phyloP scores from a whole-genome alignment of 495 filamentous ascomycete genomes.

The Penicillium argentinense region DNA sequence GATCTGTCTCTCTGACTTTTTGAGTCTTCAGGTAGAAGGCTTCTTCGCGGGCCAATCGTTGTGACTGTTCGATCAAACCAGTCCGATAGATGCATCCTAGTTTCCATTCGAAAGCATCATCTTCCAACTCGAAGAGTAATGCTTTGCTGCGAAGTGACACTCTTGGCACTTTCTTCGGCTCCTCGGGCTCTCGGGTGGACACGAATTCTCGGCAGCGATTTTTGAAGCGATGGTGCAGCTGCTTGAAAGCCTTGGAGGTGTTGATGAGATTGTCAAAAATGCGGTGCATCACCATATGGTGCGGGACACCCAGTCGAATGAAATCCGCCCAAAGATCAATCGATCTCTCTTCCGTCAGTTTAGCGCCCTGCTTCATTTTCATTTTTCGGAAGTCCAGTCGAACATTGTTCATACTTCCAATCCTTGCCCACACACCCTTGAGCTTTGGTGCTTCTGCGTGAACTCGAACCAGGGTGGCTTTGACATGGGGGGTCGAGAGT shows the following conservation, averaged over 20 bases:
- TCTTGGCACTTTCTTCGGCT: slow-evolving; percentile 80
- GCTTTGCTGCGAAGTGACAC: slow-evolving; percentile 78
- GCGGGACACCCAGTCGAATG: slow-evolving; percentile 86
- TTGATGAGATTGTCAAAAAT: slow-evolving; percentile 93
- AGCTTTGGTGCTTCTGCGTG: slow-evolving; percentile 86
- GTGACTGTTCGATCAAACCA: slow-evolving; percentile 83
- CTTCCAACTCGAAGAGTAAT: slow-evolving; percentile 86
- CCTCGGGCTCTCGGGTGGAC: slow-evolving; percentile 76
- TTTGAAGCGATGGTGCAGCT: slow-evolving; percentile 87
- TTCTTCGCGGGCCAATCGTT: slow-evolving; percentile 84
- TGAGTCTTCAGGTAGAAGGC: slow-evolving; percentile 85
- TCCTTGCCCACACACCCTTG: slow-evolving; percentile 76
- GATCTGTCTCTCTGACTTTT: slow-evolving; percentile 69
- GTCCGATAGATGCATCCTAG: slow-evolving; percentile 87
- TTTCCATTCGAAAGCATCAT: slow-evolving; percentile 97
- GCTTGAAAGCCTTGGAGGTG: slow-evolving; percentile 79
- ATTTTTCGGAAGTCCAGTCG: slow-evolving; percentile 77
- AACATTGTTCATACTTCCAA: slow-evolving; percentile 78
- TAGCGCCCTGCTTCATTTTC: slow-evolving; percentile 62
- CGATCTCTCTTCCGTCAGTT: slow-evolving; percentile 69
- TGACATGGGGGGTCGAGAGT: slow-evolving; percentile 77
- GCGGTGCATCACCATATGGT: slow-evolving; percentile 86
- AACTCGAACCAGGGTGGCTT: slow-evolving; percentile 71
- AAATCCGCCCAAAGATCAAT: slow-evolving; percentile 84
- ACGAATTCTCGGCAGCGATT: slow-evolving; percentile 86